Conservation (phyloP, 768 basidiomycete genomes). For the Lactarius deliciosus region DNA sequence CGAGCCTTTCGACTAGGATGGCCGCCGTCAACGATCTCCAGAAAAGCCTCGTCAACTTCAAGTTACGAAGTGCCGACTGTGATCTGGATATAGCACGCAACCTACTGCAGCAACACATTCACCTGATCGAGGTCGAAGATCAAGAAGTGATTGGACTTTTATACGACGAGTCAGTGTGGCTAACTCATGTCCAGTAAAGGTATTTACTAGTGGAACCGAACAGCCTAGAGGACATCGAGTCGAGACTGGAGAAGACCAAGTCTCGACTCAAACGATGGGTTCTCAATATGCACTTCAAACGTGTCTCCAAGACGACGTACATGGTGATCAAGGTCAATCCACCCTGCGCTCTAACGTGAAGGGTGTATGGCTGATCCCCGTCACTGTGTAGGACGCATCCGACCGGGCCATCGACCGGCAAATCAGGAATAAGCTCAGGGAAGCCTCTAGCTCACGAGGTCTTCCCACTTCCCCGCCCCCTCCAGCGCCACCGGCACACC, state of each 20-base stretch:
- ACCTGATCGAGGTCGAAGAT: background rate
- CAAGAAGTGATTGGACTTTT: background rate
- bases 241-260: background rate
- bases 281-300: background rate
- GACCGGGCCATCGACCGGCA: background rate
- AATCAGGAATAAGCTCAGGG: background rate
- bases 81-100: background rate
- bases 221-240: background rate
- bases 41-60: background rate
- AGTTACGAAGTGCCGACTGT: background rate
- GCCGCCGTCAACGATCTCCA: background rate
- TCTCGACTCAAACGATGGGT: background rate
- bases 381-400: background rate
- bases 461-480: background rate
- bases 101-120: background rate
- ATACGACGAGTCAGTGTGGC: background rate
- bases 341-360: background rate
- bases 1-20: background rate
- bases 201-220: background rate
- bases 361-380: background rate
- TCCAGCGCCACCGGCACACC: background rate
- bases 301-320: constrained; percentile 25
- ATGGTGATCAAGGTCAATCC: constrained; percentile 36
- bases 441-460: background rate
- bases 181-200: background rate